Evolutionary conservation across 1,284 basidiomycete genomes (phyloP), one percentile per base, ranked within the genome.

Genomic region (Meira nashicola): DNA sequence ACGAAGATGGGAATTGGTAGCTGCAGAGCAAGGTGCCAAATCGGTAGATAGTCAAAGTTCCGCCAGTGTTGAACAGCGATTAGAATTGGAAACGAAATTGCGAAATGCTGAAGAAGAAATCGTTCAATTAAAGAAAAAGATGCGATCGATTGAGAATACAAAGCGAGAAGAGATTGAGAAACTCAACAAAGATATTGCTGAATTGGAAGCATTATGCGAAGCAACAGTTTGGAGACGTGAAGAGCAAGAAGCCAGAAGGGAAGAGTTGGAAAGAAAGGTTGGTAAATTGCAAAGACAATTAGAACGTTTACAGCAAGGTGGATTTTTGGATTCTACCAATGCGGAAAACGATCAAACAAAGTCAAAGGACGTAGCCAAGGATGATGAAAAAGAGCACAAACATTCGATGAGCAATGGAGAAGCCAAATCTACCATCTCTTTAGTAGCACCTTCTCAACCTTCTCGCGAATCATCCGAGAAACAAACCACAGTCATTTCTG

Each of bases 21-120:
- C 28, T 4, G 28, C 28, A 33, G 28, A 33, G 3, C 28, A 33
- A 8, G 28, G 28, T 33, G 28, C 28, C 28, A 33, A 33, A 33
- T 21, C 46, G 3, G 64, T 64, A 15, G 59, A 61, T 2, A 70
- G 50, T 41, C n/a, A 33, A 33, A 53, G 37, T 17, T 17, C 48
- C 6, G 21, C 23, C 15, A 66, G 64, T 19, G 48, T 68, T n/a
- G 60, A 65, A 52, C 59, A 63, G 53, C 62, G 62, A 37, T 12
- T 48, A 23, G 46, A 48, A 25, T n/a, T 48, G 17, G 46, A 48
- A 12, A 21, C n/a, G 12, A 48, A 25, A 48, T 59, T 67, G 33
- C 59, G 56, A 21, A 64, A 63, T 23, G 55, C 63, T 3, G 59
- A 66, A 38, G 57, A 63, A 56, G 63, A 68, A 51, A 62, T 63